Evolutionary conservation across 768 basidiomycete species (phyloP), one percentile per base, ranked within the genome.

Genomic region (Agrocybe chaxingu): DNA sequence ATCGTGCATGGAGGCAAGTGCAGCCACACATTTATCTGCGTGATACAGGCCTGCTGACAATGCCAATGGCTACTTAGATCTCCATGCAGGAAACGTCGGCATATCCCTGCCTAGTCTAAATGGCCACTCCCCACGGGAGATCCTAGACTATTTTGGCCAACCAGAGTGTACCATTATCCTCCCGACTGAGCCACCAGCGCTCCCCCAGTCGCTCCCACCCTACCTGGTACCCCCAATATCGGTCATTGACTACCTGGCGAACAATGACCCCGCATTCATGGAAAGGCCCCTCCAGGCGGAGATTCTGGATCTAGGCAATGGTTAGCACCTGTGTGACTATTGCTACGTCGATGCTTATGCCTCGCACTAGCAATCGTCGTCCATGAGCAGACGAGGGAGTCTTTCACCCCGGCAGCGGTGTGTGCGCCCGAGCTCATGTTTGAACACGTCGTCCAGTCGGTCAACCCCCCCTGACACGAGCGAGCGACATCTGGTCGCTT

Each of bases 341-440:
- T 13, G 19, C 30, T 41, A 30, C 41, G 12, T 5, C 3, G 33
- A 30, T 24, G 30, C 19, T 16, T 40, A 18, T 29, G 19, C 7
- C 38, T 31, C 29, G 13, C 34, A 9, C 47, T 51, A 54, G 52
- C 52, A 4, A 44, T 30, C 8, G n/a, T 52, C 18, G 45, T 55
- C 31, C 45, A 34, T 12, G 43, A 43, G 45, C 30, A 42, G 43
- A 16, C 48, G 12, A 42, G 39, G 7, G 42, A 48, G 6, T 43
- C 44, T 13, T 54, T 49, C 44, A 53, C 48, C 7, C 44, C 48
- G 3, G 38, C 53, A 29, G 52, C 30, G 33, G 55, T 54, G 24
- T 54, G 52, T 47, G 55, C 55, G 5, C 53, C 56, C 10, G 49
- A 54, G 37, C 13, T 54, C 34, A 39, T 57, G 34, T 57, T 54